Conservation (phyloP, 495 filamentous ascomycete species). For the Lophiostoma macrostomum region DNA sequence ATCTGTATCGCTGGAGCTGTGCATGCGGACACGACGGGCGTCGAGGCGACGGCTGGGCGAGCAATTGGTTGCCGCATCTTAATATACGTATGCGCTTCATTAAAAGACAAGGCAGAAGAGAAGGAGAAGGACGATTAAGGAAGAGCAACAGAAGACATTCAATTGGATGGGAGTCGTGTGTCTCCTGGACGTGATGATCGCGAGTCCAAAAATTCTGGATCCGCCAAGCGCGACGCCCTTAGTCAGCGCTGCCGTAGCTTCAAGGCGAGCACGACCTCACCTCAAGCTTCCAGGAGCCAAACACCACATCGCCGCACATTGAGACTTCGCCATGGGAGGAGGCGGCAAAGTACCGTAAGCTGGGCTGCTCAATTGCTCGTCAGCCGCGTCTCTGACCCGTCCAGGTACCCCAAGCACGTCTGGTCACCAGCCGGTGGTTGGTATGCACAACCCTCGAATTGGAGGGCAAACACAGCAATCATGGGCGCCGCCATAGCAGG, state of each 20-base stretch:
- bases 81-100: constrained; percentile 71
- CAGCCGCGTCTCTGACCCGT: background rate
- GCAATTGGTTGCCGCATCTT: constrained; percentile 69
- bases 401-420: constrained; percentile 95
- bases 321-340: constrained; percentile 51
- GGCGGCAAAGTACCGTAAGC: constrained; percentile 90
- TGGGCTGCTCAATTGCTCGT: constrained; percentile 32
- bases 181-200: constrained; percentile 20
- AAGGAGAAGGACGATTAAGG: constrained; percentile 8
- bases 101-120: constrained; percentile 37
- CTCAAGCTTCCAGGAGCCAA: background rate
- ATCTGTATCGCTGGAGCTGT: constrained; percentile 5
- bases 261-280: constrained; percentile 1
- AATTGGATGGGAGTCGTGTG: constrained; percentile 26
- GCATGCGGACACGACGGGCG: constrained; percentile 26
- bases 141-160: background rate
- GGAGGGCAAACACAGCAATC: constrained; percentile 91
- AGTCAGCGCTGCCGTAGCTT: constrained; percentile 6
- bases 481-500: constrained; percentile 69
- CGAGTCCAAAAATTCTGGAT: constrained; percentile 34
- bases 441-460: constrained; percentile 92
- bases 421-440: constrained; percentile 98
- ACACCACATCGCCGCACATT: constrained; percentile 5
- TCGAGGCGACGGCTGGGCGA: constrained; percentile 34
- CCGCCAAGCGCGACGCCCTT: background rate